phyloP scores from a whole-genome alignment of 805 yeast genomes.

The Pichia cephalocereana region DNA sequence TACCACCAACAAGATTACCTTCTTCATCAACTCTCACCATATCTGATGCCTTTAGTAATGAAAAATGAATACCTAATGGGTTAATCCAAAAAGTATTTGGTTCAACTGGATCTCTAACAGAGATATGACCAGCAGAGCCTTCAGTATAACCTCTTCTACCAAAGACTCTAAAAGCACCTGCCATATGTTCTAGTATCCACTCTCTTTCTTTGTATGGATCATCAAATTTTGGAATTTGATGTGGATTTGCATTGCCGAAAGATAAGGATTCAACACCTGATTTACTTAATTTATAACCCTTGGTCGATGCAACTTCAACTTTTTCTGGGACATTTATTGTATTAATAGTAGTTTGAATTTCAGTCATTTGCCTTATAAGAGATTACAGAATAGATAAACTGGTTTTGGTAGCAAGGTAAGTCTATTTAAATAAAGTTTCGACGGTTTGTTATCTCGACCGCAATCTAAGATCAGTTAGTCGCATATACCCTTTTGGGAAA shows the following conservation, averaged over 20 bases:
- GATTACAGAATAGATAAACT: too few species aligned
- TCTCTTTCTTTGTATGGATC: constrained; percentile 15
- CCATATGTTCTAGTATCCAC: constrained; percentile 62
- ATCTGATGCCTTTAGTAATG: constrained; percentile 46
- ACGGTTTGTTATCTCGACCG: too few species aligned
- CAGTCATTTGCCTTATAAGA: background rate
- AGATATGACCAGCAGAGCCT: constrained; percentile 80
- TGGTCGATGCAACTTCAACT: background rate
- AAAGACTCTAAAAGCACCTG: constrained; percentile 74
- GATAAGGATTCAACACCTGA: background rate
- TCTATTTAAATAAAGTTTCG: too few species aligned
- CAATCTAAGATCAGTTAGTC: too few species aligned
- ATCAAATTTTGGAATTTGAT: background rate
- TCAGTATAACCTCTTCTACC: constrained; percentile 69
- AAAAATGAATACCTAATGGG: constrained; percentile 73
- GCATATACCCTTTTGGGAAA: too few species aligned
- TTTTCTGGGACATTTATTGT: background rate
- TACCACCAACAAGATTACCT: constrained; percentile 50
- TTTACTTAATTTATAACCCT: background rate
- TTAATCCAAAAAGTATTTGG: constrained; percentile 83
- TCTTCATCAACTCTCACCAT: constrained; percentile 54
- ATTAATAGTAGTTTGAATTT: background rate
- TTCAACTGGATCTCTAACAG: constrained; percentile 73
- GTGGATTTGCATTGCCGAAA: background rate
- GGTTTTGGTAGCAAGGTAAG: too few species aligned